These are phyloP conservation scores for Orbilia oligospora DNA, from an alignment of 2,329 filamentous ascomycete genomes.

Conservation along the genomic window DNA sequence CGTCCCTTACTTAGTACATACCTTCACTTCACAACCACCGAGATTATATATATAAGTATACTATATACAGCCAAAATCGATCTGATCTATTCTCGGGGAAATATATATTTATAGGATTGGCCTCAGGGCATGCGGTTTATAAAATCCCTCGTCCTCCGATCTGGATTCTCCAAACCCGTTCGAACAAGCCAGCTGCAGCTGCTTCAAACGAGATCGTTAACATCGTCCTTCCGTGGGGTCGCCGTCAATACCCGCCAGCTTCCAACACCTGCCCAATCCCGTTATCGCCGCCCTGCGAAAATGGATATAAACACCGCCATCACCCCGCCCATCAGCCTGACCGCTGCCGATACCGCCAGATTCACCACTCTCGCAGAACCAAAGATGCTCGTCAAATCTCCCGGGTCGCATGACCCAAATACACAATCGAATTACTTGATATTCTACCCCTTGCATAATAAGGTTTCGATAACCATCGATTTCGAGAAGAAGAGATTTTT, in stretches of 20 bases:
- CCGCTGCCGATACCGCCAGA: slow-evolving; percentile 47
- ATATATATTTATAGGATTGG: neutral
- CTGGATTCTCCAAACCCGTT: neutral
- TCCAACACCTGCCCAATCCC: slow-evolving; percentile 51
- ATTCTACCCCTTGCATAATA: slow-evolving; percentile 87
- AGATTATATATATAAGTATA: neutral
- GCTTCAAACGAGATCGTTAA: slow-evolving; percentile 16
- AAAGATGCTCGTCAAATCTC: slow-evolving; percentile 53
- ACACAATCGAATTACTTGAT: slow-evolving; percentile 92
- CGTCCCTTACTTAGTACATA: too few species aligned
- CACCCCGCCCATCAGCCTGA: slow-evolving; percentile 12
- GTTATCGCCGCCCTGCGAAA: slow-evolving; percentile 27
- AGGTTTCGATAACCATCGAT: slow-evolving; percentile 83
- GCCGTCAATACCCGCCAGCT: slow-evolving; percentile 53
- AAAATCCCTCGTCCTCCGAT: slow-evolving; percentile 53
- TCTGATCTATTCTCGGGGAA: too few species aligned
- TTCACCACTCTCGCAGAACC: slow-evolving; percentile 53
- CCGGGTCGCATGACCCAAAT: slow-evolving; percentile 77
- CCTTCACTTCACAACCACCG: neutral
- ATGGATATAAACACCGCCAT: slow-evolving; percentile 53
- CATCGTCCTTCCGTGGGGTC: slow-evolving; percentile 11
- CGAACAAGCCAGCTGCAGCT: neutral
- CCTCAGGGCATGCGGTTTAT: slow-evolving; percentile 43
- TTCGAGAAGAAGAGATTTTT: slow-evolving; percentile 83
- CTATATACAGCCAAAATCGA: too few species aligned